Evolutionary conservation across 495 filamentous ascomycete species (phyloP).

Genomic region (Aeminium ludgeri): DNA sequence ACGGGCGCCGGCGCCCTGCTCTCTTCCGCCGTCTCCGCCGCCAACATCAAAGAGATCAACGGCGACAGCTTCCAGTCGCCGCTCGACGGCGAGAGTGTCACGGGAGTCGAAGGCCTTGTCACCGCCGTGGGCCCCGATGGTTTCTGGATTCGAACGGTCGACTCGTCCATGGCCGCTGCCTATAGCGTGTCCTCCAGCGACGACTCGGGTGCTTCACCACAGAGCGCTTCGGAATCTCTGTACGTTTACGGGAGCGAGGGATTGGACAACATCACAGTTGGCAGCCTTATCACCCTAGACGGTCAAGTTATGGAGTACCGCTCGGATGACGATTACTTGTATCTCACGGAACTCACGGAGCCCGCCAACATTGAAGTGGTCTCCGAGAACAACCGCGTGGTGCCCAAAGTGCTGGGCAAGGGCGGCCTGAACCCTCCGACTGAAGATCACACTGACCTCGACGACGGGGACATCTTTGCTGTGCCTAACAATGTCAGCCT

Average conservation of each 20-base stretch:
- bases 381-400: conserved; percentile 30
- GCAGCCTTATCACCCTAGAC: conserved; percentile 39
- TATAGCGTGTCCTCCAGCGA: conserved; percentile 12
- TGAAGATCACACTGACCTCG: conserved; percentile 33
- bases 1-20: too few species aligned
- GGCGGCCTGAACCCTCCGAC: conserved; percentile 34
- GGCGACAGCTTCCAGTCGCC: conserved; percentile 43
- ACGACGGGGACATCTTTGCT: conserved; percentile 35
- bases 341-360: conserved; percentile 37
- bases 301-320: conserved; percentile 41
- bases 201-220: conserved; percentile 5
- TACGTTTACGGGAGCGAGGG: conserved; percentile 33
- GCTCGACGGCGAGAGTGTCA: conserved; percentile 32
- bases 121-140: conserved; percentile 40
- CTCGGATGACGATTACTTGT: conserved; percentile 33
- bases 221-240: conserved; percentile 30
- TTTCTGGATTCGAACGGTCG: conserved; percentile 39
- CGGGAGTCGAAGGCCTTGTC: conserved; percentile 39
- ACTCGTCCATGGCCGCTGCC: conserved; percentile 11
- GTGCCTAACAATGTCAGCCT: conserved; percentile 36
- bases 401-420: conserved; percentile 37
- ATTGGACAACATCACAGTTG: conserved; percentile 30
- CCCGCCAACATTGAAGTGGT: conserved; percentile 31
- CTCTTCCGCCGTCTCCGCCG: conserved; percentile 18
- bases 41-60: conserved; percentile 45